phyloP scores from a whole-genome alignment of 139 green algal species.

The Chlorella sp. region DNA sequence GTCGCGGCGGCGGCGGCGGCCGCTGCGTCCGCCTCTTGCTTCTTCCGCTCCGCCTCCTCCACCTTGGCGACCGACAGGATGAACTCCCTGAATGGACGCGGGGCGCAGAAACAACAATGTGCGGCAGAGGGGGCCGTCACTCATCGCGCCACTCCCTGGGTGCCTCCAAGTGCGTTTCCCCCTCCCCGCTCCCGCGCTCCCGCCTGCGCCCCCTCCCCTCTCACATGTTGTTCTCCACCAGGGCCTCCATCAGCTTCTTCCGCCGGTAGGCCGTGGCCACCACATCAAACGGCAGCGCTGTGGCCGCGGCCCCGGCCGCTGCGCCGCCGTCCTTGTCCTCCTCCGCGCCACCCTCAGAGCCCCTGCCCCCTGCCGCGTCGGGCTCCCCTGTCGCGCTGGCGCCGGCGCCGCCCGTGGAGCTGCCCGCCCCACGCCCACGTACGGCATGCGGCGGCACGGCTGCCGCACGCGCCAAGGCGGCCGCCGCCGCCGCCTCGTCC shows the following conservation, averaged over 20 bases:
- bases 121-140: too few species aligned
- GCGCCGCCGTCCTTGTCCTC: background rate
- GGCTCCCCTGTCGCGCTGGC: too few species aligned
- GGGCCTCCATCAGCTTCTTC: slow-evolving; percentile 74
- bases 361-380: slow-evolving; percentile 33
- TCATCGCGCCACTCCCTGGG: too few species aligned
- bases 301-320: background rate
- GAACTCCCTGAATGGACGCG: slow-evolving; percentile 16
- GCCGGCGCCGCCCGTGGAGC: background rate
- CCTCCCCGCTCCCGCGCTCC: too few species aligned
- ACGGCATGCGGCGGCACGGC: too few species aligned
- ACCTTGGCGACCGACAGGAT: slow-evolving; percentile 20
- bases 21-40: slow-evolving; percentile 4
- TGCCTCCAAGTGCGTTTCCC: too few species aligned
- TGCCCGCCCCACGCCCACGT: too few species aligned
- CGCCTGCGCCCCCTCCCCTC: too few species aligned
- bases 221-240: slow-evolving; percentile 67
- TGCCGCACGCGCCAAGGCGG: background rate
- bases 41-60: slow-evolving; percentile 19
- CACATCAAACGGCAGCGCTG: slow-evolving; percentile 22
- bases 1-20: background rate
- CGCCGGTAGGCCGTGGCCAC: slow-evolving; percentile 52
- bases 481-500: background rate
- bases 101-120: too few species aligned
- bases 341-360: background rate